Base-by-base conservation (phyloP, 2,329 filamentous ascomycete species). In the Fusarium luffae region DNA sequence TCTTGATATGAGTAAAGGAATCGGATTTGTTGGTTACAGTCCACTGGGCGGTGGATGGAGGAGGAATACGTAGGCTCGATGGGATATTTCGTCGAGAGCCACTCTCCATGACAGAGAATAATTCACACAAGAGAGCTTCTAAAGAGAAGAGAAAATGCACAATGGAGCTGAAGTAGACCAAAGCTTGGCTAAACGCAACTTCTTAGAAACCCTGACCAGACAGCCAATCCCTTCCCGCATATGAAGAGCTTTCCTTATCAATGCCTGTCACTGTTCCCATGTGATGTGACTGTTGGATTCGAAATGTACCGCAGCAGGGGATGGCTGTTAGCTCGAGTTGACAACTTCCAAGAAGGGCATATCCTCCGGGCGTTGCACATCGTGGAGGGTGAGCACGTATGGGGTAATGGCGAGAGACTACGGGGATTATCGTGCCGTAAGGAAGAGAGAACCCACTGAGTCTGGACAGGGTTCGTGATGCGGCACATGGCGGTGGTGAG, bases 91-190 rank as follows among this genome's bases (percentile, higher is more conserved):
- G 66, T 54, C 71, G 69, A 63, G 71, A 59, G 55, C 71, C 61
- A 73, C 71, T 69, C 59, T 68, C 65, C 73, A 75, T 75, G 61
- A 71, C 73, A 57, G 54, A 46, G n/a, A 25, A 19, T 27, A 7
- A 28, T 21, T 32, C 30, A 56, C 59, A 61, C 21, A 21, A 27
- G 18, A 14, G 8, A 43, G 23, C 34, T 37, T 37, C 34, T 12
- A 10, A n/a, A 4, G 34, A 48, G 41, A 63, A 34, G 23, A 43
- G 13, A 57, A 41, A 34, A 54, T 66, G 37, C 25, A 60, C 43
- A 25, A 56, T 19, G 41, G 23, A 40, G 37, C 40, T 47, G 64
- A 59, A 52, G 23, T 19, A 19, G 19, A 6, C 16, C 23, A 41
- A 28, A 13, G 41, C 49, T 52, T 52, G 49, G 49, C 34, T 41